These are phyloP conservation scores for Phytopythium delawarense DNA, from an alignment of 352 stramenopile genomes.

Conservation along the genomic window DNA sequence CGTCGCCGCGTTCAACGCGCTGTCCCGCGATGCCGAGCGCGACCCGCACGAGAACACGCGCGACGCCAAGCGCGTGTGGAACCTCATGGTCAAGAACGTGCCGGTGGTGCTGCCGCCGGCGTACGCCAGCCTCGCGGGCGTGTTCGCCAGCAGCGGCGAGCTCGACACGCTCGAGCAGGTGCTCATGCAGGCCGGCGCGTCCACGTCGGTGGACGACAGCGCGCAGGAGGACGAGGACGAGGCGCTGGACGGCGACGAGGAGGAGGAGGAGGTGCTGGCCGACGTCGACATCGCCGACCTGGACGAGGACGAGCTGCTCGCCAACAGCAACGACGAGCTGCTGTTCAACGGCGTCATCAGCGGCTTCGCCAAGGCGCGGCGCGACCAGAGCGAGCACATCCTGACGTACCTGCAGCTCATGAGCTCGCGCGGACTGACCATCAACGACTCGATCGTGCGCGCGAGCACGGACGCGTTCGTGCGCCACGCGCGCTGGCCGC, in stretches of 20 bases:
- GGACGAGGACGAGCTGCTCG: constrained; percentile 39
- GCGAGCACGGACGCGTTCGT: constrained; percentile 70
- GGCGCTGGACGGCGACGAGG: constrained; percentile 21
- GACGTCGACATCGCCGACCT: constrained; percentile 22
- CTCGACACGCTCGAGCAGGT: constrained; percentile 62
- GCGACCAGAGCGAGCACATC: constrained; percentile 68
- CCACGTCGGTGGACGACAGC: constrained; percentile 15
- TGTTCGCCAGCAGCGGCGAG: constrained; percentile 75
- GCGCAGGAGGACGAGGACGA: constrained; percentile 22
- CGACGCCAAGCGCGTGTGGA: constrained; percentile 72
- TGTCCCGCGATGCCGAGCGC: constrained; percentile 62
- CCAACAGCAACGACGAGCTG: constrained; percentile 55
- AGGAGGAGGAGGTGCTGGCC: constrained; percentile 15
- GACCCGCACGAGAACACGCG: constrained; percentile 59
- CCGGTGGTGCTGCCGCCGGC: constrained; percentile 61
- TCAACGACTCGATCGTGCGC: constrained; percentile 76
- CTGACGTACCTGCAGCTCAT: constrained; percentile 55
- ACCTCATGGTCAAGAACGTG: constrained; percentile 66
- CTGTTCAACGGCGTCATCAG: constrained; percentile 81
- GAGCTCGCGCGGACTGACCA: constrained; percentile 33
- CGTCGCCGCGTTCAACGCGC: constrained; percentile 77
- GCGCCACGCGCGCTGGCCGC: constrained; percentile 54
- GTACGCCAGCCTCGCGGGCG: constrained; percentile 77
- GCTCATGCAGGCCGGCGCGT: constrained; percentile 44
- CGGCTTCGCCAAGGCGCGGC: constrained; percentile 68